Base-by-base conservation (phyloP, 2,329 filamentous ascomycete species). In the Diaporthe batatas region DNA sequence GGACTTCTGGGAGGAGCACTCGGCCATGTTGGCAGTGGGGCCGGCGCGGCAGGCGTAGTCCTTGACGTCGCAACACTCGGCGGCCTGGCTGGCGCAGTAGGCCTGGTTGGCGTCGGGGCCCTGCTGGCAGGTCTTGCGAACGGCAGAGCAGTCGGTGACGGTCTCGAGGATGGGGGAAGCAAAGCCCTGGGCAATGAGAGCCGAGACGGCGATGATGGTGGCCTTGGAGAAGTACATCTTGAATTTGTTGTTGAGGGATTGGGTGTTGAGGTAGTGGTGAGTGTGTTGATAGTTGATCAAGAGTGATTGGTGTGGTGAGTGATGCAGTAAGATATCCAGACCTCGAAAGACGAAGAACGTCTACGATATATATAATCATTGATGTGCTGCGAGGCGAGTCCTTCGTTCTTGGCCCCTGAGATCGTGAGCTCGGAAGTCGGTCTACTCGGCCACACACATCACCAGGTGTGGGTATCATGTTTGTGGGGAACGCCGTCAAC, bases 171-270 rank as follows among this genome's bases (percentile, higher is more conserved):
- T 4, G 36, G 57, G 36, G 57, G 57, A 18, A 7, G 44, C 68
- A 36, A 70, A 16, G 39, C 68, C 68, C 68, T 70, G 68, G 55
- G 55, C 49, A 47, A 70, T 34, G 68, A 70, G 8, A 42, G 44
- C 55, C 55, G 68, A 58, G 44, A 51, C 44, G 49, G 68, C 68
- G n/a, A 70, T 36, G 55, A 70, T 70, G 68, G 68, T 70, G 68
- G 68, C 55, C 68, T 70, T 70, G 68, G 68, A 62, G 68, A 70
- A 70, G 57, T 70, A 70, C 68, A 70, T 70, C 54, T 70, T 70
- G 67, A 70, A 10, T 49, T n/a, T 70, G 67, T 53, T 39, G 32
- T 18, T 62, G 57, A 16, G 29, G n/a, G 55, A 23, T 55, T 55
- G 10, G 8, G 10, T 11, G 4, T 21, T 55, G 36, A 25, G 47